These are phyloP conservation scores for Rasamsonia emersonii DNA, from an alignment of 2,329 filamentous ascomycete species.

Conservation along the genomic window DNA sequence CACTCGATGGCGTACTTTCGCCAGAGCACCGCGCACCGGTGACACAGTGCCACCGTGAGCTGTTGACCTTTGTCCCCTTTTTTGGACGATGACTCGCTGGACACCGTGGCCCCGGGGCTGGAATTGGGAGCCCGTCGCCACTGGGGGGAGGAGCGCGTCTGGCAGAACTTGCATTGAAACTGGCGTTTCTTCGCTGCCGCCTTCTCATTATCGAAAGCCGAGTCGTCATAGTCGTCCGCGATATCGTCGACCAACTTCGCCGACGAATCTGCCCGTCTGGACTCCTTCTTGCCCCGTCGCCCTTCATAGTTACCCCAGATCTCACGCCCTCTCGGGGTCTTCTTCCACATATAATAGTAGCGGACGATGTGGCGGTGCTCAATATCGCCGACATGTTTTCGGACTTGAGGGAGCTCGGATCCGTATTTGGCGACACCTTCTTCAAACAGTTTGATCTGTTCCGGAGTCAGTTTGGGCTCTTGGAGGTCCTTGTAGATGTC, in stretches of 20 bases:
- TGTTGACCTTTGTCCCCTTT: slow-evolving; percentile 70
- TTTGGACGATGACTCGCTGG: slow-evolving; percentile 55
- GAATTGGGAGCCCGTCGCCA: slow-evolving; percentile 85
- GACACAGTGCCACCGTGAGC: slow-evolving; percentile 73
- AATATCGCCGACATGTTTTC: slow-evolving; percentile 70
- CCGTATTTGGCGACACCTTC: slow-evolving; percentile 84
- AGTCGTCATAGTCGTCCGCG: slow-evolving; percentile 87
- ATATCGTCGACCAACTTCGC: slow-evolving; percentile 84
- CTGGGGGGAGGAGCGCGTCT: slow-evolving; percentile 67
- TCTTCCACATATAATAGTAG: slow-evolving; percentile 98
- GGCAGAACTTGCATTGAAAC: slow-evolving; percentile 93
- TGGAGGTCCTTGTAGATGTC: slow-evolving; percentile 66
- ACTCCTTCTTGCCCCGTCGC: slow-evolving; percentile 83
- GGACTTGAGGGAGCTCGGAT: slow-evolving; percentile 77
- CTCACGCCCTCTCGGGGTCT: slow-evolving; percentile 72
- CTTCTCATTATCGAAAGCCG: slow-evolving; percentile 87
- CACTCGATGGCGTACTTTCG: slow-evolving; percentile 92
- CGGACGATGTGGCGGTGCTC: slow-evolving; percentile 74
- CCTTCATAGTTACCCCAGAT: slow-evolving; percentile 86
- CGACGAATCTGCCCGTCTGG: slow-evolving; percentile 53
- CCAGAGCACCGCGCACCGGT: slow-evolving; percentile 88
- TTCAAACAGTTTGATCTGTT: slow-evolving; percentile 84
- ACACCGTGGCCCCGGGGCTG: slow-evolving; percentile 60
- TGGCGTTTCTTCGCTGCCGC: slow-evolving; percentile 67
- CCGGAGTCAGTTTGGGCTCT: slow-evolving; percentile 68